Conservation (phyloP, 441 rosid genomes). For the Populus hybrid region DNA sequence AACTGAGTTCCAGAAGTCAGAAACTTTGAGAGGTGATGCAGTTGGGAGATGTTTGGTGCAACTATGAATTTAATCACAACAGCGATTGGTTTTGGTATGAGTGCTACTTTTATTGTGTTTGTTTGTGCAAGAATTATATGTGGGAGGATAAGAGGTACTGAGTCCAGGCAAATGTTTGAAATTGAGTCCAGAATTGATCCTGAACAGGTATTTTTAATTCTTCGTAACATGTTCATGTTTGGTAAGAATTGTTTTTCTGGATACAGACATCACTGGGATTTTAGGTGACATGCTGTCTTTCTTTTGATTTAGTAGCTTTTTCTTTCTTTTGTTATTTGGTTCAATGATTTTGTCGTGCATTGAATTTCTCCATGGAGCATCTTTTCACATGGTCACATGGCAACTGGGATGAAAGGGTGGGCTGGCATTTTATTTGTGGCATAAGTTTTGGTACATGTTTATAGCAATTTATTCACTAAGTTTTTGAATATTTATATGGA, state of each 20-base stretch:
- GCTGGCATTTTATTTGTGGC: background rate
- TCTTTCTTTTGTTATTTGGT: background rate
- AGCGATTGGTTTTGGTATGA: constrained; percentile 60
- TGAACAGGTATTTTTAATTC: constrained; percentile 41
- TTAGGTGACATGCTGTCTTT: background rate
- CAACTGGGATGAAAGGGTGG: background rate
- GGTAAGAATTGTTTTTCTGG: background rate
- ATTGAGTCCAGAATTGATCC: constrained; percentile 46
- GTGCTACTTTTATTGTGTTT: constrained; percentile 58
- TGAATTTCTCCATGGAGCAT: background rate
- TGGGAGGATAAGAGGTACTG: constrained; percentile 41
- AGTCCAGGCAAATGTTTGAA: constrained; percentile 44
- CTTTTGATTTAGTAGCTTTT: background rate
- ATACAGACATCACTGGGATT: background rate
- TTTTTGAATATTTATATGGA: background rate
- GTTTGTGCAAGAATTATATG: constrained; percentile 64
- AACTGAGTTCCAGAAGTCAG: background rate
- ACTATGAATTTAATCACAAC: constrained; percentile 56
- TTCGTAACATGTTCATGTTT: background rate
- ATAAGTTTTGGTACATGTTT: background rate
- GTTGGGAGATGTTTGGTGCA: constrained; percentile 39
- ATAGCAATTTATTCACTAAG: background rate
- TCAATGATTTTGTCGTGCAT: background rate
- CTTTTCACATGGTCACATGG: background rate
- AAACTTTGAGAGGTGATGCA: background rate